A percentile compares a stretch with the other conserved stretches of the same genome.
Evolutionary conservation across 345 rosid genomes (phyloP).

Genomic region (Raphanus sativus): DNA sequence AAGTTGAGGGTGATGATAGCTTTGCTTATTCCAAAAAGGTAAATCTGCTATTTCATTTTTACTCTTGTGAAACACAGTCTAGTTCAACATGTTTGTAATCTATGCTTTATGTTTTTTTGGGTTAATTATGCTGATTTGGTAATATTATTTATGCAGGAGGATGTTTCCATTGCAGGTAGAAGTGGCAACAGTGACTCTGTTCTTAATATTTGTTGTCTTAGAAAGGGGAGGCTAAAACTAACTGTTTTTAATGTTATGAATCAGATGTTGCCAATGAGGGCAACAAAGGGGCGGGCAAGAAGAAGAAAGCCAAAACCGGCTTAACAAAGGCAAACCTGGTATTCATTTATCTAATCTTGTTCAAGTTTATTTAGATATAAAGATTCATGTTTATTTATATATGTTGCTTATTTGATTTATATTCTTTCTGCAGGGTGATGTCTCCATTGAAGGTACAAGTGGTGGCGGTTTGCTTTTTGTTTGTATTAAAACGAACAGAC

Average conservation of each 20-base stretch:
- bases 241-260: background rate
- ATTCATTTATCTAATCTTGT: background rate
- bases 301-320: background rate
- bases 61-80: background rate
- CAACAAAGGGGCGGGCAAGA: background rate
- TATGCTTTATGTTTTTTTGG: background rate
- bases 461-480: background rate
- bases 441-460: background rate
- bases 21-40: conserved; percentile 18
- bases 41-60: conserved; percentile 24
- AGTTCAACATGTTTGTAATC: too few relatives aligned
- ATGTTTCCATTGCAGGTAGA: conserved; percentile 41
- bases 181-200: background rate
- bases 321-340: background rate
- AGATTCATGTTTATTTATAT: background rate
- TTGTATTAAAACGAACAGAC: background rate
- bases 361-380: background rate
- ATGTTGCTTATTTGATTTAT: background rate
- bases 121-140: background rate
- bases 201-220: background rate
- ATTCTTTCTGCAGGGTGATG: background rate
- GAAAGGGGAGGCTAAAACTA: background rate
- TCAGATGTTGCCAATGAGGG: background rate
- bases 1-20: conserved; percentile 45
- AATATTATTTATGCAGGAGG: conserved; percentile 40